phyloP scores from a whole-genome alignment of 1,139 yeast species.

The Lodderomyces beijingensis region DNA sequence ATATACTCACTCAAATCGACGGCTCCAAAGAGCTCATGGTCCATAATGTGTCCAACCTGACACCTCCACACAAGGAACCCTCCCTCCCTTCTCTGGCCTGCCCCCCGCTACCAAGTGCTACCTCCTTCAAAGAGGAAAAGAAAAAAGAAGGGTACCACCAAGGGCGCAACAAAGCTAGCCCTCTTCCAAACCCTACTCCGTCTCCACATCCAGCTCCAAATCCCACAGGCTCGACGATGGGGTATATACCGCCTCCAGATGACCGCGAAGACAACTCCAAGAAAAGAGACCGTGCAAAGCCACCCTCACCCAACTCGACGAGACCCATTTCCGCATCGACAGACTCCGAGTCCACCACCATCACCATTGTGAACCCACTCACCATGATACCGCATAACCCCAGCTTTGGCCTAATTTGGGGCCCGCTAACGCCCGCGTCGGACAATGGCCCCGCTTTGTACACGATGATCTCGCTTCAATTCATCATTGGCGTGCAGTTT shows the following conservation, averaged over 20 bases:
- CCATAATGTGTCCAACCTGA: no score
- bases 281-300: conserved; percentile 7
- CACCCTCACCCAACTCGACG: conserved; percentile 1
- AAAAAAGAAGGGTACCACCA: no score
- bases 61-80: no score
- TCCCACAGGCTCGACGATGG: conserved; percentile 18
- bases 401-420: conserved; percentile 57
- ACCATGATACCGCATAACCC: conserved; percentile 39
- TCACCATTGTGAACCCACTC: conserved; percentile 22
- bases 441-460: conserved; percentile 50
- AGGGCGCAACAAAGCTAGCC: no score
- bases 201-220: neutral
- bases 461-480: conserved; percentile 45
- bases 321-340: conserved; percentile 11
- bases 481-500: conserved; percentile 36
- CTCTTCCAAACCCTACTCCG: no score
- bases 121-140: no score
- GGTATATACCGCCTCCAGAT: conserved; percentile 29
- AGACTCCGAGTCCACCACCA: conserved; percentile 14
- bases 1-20: no score
- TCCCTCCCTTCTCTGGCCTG: no score
- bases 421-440: conserved; percentile 62
- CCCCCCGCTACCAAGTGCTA: no score
- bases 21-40: no score
- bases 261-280: conserved; percentile 14